Conservation (phyloP, 805 yeast species). For the Metschnikowia orientalis region DNA sequence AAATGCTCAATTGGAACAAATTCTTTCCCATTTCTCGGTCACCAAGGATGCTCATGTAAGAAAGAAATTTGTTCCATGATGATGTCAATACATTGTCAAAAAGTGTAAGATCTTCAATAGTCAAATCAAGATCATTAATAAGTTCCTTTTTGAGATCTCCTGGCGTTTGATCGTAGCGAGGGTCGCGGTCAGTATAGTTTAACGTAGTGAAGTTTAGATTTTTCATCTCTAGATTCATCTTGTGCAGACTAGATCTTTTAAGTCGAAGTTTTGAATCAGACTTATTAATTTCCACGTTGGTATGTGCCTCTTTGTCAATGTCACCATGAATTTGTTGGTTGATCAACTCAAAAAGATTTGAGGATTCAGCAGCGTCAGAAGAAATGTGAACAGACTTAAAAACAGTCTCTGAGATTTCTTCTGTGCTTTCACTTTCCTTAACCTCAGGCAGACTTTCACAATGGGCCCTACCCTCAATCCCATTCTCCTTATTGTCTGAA, state of each 20-base stretch:
- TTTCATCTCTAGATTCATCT: conserved; percentile 51
- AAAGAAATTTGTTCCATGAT: conserved; percentile 82
- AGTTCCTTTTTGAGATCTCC: conserved; percentile 35
- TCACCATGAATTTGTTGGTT: conserved; percentile 40
- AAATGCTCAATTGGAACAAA: conserved; percentile 53
- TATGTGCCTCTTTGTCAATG: conserved; percentile 13
- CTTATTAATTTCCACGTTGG: conserved; percentile 30
- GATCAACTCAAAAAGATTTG: conserved; percentile 46
- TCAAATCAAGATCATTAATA: conserved; percentile 46
- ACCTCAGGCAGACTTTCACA: no score
- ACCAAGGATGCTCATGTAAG: conserved; percentile 64
- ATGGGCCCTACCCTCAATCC: no score
- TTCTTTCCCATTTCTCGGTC: conserved; percentile 65
- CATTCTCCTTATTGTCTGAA: conserved; percentile 10
- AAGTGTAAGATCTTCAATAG: conserved; percentile 53
- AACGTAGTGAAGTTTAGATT: conserved; percentile 48
- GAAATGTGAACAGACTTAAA: conserved; percentile 79
- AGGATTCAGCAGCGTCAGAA: conserved; percentile 45
- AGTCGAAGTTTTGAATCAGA: conserved; percentile 46
- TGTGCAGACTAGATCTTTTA: conserved; percentile 60
- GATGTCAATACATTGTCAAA: conserved; percentile 80
- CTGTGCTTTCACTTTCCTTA: no score
- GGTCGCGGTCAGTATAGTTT: conserved; percentile 46
- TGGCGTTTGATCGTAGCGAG: conserved; percentile 34
- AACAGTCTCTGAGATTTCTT: conserved; percentile 56